phyloP scores from a whole-genome alignment of 1,139 yeast genomes.

The Hansenula lynferdii region DNA sequence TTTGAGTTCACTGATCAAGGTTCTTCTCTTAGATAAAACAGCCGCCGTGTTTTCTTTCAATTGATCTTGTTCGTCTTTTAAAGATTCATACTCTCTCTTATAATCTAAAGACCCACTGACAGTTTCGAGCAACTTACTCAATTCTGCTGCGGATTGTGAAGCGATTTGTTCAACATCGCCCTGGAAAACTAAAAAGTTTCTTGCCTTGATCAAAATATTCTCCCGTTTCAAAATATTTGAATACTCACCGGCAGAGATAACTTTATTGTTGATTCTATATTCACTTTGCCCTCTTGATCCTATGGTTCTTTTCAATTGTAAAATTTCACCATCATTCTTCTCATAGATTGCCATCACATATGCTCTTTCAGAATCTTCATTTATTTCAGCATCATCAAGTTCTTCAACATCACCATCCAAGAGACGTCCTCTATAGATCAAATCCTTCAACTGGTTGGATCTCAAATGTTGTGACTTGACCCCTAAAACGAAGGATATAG shows the following conservation, averaged over 20 bases:
- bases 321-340: slow-evolving; percentile 48
- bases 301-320: slow-evolving; percentile 53
- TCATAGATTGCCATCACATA: slow-evolving; percentile 80
- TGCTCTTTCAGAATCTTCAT: slow-evolving; percentile 55
- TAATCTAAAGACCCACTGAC: slow-evolving; percentile 78
- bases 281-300: slow-evolving; percentile 56
- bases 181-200: slow-evolving; percentile 91
- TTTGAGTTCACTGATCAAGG: slow-evolving; percentile 69
- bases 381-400: slow-evolving; percentile 20
- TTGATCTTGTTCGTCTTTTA: slow-evolving; percentile 61
- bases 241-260: slow-evolving; percentile 64
- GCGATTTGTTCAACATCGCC: slow-evolving; percentile 97
- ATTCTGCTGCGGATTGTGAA: slow-evolving; percentile 73
- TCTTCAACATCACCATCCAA: slow-evolving; percentile 11
- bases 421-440: slow-evolving; percentile 71
- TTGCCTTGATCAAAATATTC: slow-evolving; percentile 82
- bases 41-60: slow-evolving; percentile 64
- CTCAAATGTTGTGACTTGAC: slow-evolving; percentile 74
- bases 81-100: slow-evolving; percentile 59
- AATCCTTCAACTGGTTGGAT: slow-evolving; percentile 66
- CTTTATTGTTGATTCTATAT: slow-evolving; percentile 60
- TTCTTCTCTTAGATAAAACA: slow-evolving; percentile 67
- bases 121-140: slow-evolving; percentile 71
- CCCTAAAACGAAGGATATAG: slow-evolving; percentile 93
- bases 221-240: slow-evolving; percentile 65